A percentile compares a stretch with the other conserved stretches of the same genome.
Evolutionary conservation across 768 basidiomycete species (phyloP).

Genomic region (Trametes elegans): DNA sequence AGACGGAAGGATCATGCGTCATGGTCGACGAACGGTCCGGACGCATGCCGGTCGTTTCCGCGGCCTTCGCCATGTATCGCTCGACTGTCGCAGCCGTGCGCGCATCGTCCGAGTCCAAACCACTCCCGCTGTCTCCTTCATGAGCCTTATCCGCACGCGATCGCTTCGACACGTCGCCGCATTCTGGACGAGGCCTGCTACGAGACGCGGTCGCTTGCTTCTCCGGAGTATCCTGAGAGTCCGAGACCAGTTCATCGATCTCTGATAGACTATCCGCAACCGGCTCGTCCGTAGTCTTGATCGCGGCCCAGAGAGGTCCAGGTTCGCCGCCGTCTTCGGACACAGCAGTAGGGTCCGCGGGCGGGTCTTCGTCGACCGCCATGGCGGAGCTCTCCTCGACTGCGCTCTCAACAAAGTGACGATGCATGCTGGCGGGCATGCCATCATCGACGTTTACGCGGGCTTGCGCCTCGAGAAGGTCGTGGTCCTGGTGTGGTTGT

Average conservation of each 20-base stretch:
- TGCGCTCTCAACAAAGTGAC: too few relatives aligned
- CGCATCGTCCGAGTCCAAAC: constrained; percentile 20
- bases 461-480: too few relatives aligned
- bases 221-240: neutral
- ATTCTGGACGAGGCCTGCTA: too few relatives aligned
- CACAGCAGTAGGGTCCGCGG: neutral
- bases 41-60: neutral
- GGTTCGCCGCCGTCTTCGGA: neutral
- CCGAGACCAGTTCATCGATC: constrained; percentile 13
- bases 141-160: too few relatives aligned
- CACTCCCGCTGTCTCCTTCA: neutral
- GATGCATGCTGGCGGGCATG: too few relatives aligned
- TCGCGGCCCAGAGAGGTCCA: neutral
- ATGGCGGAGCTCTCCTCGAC: neutral
- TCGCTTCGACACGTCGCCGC: too few relatives aligned
- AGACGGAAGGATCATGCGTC: constrained; percentile 19
- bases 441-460: too few relatives aligned
- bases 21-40: too few relatives aligned
- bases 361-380: neutral
- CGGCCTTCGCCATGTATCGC: neutral
- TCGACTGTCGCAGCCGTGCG: constrained; percentile 16
- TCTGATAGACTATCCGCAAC: constrained; percentile 7
- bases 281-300: neutral
- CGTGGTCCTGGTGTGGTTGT: neutral
- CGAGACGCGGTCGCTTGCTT: too few relatives aligned